Percentiles rank a stretch among this genome's conserved stretches.
Conservation (phyloP, 192 early-diverging fungal species). For the Polychytrium aggregatum region DNA sequence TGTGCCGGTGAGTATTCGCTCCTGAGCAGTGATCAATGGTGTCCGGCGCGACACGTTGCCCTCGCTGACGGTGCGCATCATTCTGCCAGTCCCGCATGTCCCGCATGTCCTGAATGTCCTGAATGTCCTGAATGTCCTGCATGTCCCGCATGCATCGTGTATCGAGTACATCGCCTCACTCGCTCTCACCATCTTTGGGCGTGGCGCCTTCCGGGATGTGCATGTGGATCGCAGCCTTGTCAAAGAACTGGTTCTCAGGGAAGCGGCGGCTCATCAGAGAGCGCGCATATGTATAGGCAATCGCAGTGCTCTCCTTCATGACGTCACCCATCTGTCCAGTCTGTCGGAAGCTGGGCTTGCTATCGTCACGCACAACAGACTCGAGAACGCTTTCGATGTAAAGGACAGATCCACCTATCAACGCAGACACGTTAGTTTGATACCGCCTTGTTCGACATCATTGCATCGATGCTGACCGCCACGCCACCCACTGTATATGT, state of each 20-base stretch:
- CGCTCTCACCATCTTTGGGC: constrained; percentile 78
- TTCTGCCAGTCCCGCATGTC: background rate
- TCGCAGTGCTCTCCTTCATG: constrained; percentile 94
- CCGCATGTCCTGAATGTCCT: background rate
- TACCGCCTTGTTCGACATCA: too few species aligned
- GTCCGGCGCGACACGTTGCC: too few species aligned
- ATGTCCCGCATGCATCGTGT: background rate
- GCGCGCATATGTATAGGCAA: constrained; percentile 95
- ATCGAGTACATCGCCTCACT: background rate
- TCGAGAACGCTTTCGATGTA: constrained; percentile 95
- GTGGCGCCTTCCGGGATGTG: constrained; percentile 97
- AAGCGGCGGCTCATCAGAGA: constrained; percentile 60
- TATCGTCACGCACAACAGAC: constrained; percentile 47
- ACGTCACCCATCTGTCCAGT: constrained; percentile 98
- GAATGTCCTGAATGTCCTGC: too few species aligned
- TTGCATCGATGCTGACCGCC: too few species aligned
- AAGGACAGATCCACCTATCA: constrained; percentile 68
- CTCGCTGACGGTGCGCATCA: background rate
- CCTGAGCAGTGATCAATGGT: background rate
- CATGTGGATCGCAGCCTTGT: constrained; percentile 79
- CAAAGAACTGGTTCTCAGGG: constrained; percentile 86
- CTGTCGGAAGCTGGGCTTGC: constrained; percentile 56
- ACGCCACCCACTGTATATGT: too few species aligned
- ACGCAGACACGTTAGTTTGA: too few species aligned
- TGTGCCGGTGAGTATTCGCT: background rate